These are phyloP conservation scores for Diaporthe sp. DNA, from an alignment of 2,329 filamentous ascomycete species.

Conservation along the genomic window DNA sequence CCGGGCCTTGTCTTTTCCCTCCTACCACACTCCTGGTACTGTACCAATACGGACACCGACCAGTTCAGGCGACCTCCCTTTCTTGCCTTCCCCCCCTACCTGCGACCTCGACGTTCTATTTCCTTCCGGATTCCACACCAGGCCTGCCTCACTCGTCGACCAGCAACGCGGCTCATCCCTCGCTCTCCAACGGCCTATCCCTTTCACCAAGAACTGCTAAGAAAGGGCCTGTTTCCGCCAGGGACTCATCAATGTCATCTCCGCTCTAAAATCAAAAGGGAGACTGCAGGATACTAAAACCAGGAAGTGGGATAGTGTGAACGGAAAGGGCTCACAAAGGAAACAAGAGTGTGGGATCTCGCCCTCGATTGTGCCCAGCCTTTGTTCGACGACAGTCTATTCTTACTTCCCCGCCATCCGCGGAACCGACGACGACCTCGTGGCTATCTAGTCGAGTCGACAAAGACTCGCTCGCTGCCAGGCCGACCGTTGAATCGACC, in stretches of 20 bases:
- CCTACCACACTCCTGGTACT: neutral
- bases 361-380: slow-evolving; percentile 31
- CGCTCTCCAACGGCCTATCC: slow-evolving; percentile 27
- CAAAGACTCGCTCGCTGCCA: slow-evolving; percentile 11
- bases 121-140: slow-evolving; percentile 37
- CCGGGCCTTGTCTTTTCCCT: slow-evolving; percentile 5
- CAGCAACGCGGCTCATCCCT: slow-evolving; percentile 36
- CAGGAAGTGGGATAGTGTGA: slow-evolving; percentile 18
- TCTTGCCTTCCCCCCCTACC: slow-evolving; percentile 28
- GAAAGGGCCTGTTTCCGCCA: slow-evolving; percentile 22
- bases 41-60: slow-evolving; percentile 33
- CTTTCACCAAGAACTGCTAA: slow-evolving; percentile 23
- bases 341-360: slow-evolving; percentile 28
- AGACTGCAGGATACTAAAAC: slow-evolving; percentile 30
- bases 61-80: slow-evolving; percentile 29
- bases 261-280: slow-evolving; percentile 36
- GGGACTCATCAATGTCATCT: slow-evolving; percentile 40
- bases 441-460: slow-evolving; percentile 15
- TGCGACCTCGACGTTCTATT: slow-evolving; percentile 32
- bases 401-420: slow-evolving; percentile 8
- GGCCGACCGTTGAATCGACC: slow-evolving; percentile 16
- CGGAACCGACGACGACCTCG: slow-evolving; percentile 24
- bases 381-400: slow-evolving; percentile 36
- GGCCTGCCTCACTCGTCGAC: slow-evolving; percentile 31
- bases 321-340: slow-evolving; percentile 16